Evolutionary conservation across 2,329 filamentous ascomycete genomes (phyloP).

Genomic region (Macroventuria anomochaeta): DNA sequence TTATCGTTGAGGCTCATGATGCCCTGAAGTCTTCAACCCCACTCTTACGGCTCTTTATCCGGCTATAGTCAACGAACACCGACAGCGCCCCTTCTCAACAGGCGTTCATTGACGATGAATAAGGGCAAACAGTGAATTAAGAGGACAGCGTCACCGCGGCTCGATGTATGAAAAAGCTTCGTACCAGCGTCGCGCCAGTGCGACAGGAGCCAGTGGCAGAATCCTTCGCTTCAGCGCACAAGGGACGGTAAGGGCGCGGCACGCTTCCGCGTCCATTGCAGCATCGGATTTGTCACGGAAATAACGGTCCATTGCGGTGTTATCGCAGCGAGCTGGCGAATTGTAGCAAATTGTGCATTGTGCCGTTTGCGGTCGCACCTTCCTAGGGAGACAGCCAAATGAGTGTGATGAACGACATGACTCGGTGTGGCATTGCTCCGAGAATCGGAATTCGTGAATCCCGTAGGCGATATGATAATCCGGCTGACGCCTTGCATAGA

Average conservation of each 20-base stretch:
- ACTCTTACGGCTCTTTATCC: slow-evolving; percentile 1
- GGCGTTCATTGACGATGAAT: neutral
- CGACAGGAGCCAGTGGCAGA: slow-evolving; percentile 8
- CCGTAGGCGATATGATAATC: neutral
- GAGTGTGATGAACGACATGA: slow-evolving; percentile 1
- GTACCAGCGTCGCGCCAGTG: slow-evolving; percentile 15
- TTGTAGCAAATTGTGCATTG: neutral
- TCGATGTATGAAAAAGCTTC: slow-evolving; percentile 6
- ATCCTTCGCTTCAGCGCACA: slow-evolving; percentile 9
- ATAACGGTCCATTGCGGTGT: slow-evolving; percentile 5
- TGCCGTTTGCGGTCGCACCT: slow-evolving; percentile 11
- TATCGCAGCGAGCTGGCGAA: slow-evolving; percentile 6
- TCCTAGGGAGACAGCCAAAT: neutral
- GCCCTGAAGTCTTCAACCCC: neutral
- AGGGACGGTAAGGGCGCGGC: slow-evolving; percentile 9
- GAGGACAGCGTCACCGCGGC: neutral
- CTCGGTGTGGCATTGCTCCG: slow-evolving; percentile 6
- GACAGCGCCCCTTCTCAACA: neutral
- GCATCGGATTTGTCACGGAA: slow-evolving; percentile 1
- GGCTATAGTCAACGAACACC: neutral
- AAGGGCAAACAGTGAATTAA: neutral
- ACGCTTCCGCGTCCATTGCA: slow-evolving; percentile 6
- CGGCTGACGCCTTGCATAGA: slow-evolving; percentile 1
- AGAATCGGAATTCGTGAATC: slow-evolving; percentile 6
- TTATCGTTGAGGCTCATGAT: slow-evolving; percentile 16